phyloP scores from a whole-genome alignment of 1,284 basidiomycete genomes.

The Ceratobasidium sp. region DNA sequence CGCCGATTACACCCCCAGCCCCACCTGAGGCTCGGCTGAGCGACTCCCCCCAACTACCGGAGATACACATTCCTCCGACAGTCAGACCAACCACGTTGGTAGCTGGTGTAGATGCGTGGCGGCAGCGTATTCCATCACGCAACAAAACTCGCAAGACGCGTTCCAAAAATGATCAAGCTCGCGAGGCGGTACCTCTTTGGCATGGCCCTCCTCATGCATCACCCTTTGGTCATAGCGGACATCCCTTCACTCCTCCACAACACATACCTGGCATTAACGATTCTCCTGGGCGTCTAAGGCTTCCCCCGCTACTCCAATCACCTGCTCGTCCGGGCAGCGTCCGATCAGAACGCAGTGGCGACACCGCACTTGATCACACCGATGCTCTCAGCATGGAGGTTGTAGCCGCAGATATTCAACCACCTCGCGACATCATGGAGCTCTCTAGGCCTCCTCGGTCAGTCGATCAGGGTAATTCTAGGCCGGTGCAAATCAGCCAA shows the following conservation, averaged over 20 bases:
- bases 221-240: constrained; percentile 9
- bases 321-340: constrained; percentile 31
- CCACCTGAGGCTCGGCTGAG: neutral
- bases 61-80: neutral
- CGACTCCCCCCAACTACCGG: constrained; percentile 10
- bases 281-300: constrained; percentile 40
- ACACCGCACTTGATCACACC: constrained; percentile 40
- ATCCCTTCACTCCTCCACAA: constrained; percentile 34
- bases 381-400: constrained; percentile 42
- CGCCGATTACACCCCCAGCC: neutral
- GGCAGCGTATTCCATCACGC: constrained; percentile 37
- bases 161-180: constrained; percentile 5
- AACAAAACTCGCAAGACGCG: constrained; percentile 36
- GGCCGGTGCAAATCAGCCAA: constrained; percentile 5
- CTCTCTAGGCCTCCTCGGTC: neutral
- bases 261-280: constrained; percentile 14
- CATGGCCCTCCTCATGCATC: constrained; percentile 31
- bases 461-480: constrained; percentile 5
- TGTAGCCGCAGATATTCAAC: constrained; percentile 37
- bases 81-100: constrained; percentile 25
- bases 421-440: constrained; percentile 22
- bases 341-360: constrained; percentile 39
- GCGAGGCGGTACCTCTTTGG: constrained; percentile 1
- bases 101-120: constrained; percentile 38
- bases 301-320: constrained; percentile 39